Base-by-base conservation (phyloP, 2,329 filamentous ascomycete species). In the Claviceps arundinis region DNA sequence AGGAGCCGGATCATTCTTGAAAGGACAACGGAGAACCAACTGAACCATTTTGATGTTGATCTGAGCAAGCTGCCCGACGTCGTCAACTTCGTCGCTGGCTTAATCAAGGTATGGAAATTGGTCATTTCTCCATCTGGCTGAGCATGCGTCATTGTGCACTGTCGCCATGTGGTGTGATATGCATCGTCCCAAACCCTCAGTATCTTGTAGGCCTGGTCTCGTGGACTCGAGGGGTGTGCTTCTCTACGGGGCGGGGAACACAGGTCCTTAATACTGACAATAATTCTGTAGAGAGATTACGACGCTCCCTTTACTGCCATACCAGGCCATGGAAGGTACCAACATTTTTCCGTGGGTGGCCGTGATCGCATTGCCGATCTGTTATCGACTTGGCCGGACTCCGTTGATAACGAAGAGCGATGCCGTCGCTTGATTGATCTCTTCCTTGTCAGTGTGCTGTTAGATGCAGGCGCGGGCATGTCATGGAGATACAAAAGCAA, bases 401-500 rank as follows among this genome's bases (percentile, higher is more conserved):
- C 76, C 11, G 73, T 89, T 42, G 87, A 93, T 65, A 78, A 74
- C 56, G 80, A 81, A 52, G 87, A 91, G 68, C 80, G 82, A 56
- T 87, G 85, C 54, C 82, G 86, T 56, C 78, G 87, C 56, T 69
- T 91, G 56, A 77, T 91, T 54, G 87, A 90, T 60, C 75, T 91
- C 38, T 90, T 89, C 69, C 71, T 89, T 43, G 64, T 93, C 56
- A 91, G 87, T 48, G 87, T 93, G 7, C 72, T 94, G 48, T 76
- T 94, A 8, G 87, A 94, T 63, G 88, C 93, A 4, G 93, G 93
- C 42, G 89, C 93, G 2, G 93, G 93, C 42, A 91, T 82, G 2
- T 78, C 81, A 58, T 98, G 93, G 93, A 84, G 82, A 59, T 98
- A 95, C 72, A 93, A 87, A 73, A 95, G 89, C 64, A 84, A 84